Evolutionary conservation across 306 rosid species (phyloP), one percentile per base, ranked within the genome.

Genomic region (Pyrus bretschneideri): DNA sequence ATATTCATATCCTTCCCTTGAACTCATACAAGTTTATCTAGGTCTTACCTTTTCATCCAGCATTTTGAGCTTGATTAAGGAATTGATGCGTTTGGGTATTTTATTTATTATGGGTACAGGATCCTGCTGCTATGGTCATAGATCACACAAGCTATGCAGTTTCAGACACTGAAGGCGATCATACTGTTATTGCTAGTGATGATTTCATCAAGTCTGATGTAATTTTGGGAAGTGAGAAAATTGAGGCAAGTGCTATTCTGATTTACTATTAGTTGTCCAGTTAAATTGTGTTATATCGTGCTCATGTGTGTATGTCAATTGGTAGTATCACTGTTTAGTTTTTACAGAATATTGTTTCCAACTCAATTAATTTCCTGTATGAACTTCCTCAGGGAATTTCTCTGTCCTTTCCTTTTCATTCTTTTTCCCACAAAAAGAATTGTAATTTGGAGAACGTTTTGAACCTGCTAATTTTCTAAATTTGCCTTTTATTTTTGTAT

Each of bases 91-190:
- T 63, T 69, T 64, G 42, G 51, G 66, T 51, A 60, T 14, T 57
- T 23, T 40, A 4, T 74, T 46, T 68, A 31, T 25, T 44, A n/a
- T 71, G 72, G 19, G 45, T 79, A 30, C 82, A 95, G 97, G 97
- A 92, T 72, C 45, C 86, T 72, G 72, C 88, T 45, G 91, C 99
- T 22, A 2, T 89, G 85, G 99, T 91, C 80, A 86, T 89, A 30
- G 99, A 95, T 81, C 99, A 95, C 82, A 74, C 90, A 35, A 89
- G 97, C 82, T 89, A 95, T 75, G 93, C 99, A 4, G 86, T 90
- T 25, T 87, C 97, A 46, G 77, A 87, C 23, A 81, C 79, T 18
- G 99, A 95, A 80, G 99, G 99, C 59, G 97, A 90, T 81, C 99
- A 89, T 73, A 90, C 97, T 0, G 73, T 95, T 82, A 95, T 95